phyloP scores from a whole-genome alignment of 1,284 basidiomycete species.

The Schizophyllum commune region DNA sequence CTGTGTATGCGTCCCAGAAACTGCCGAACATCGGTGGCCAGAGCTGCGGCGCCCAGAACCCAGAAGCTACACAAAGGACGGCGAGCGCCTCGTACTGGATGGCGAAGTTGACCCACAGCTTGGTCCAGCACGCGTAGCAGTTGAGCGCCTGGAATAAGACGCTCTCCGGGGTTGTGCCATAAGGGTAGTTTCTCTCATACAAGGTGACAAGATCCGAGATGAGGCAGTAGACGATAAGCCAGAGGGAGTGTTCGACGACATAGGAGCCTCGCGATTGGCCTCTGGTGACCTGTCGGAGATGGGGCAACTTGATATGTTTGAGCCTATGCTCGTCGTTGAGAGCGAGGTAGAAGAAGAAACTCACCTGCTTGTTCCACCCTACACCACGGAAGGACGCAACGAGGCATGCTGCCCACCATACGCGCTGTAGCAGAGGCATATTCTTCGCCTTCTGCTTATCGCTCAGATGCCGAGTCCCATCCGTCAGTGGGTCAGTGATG shows the following conservation, averaged over 20 bases:
- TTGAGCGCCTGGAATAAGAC: neutral
- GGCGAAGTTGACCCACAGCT: neutral
- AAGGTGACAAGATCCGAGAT: neutral
- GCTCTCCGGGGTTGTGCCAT: neutral
- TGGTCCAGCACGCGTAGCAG: neutral
- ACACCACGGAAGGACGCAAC: slow-evolving; percentile 5
- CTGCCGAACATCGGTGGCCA: slow-evolving; percentile 2
- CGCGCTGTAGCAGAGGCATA: neutral
- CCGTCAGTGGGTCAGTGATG: neutral
- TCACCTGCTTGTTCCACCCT: slow-evolving; percentile 2
- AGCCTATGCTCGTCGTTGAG: neutral
- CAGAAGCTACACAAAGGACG: neutral
- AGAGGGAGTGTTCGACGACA: neutral
- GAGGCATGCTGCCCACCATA: neutral
- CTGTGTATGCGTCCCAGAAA: neutral
- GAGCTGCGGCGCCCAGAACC: neutral
- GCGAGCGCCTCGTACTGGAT: neutral
- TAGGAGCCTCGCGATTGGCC: neutral
- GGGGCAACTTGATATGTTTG: neutral
- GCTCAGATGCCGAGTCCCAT: neutral
- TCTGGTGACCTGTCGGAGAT: neutral
- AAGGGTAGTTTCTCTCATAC: slow-evolving; percentile 1
- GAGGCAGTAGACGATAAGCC: neutral
- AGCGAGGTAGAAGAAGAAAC: neutral
- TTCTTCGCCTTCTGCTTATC: neutral